Evolutionary conservation across 441 rosid species (phyloP).

Genomic region (Geranium incanum): DNA sequence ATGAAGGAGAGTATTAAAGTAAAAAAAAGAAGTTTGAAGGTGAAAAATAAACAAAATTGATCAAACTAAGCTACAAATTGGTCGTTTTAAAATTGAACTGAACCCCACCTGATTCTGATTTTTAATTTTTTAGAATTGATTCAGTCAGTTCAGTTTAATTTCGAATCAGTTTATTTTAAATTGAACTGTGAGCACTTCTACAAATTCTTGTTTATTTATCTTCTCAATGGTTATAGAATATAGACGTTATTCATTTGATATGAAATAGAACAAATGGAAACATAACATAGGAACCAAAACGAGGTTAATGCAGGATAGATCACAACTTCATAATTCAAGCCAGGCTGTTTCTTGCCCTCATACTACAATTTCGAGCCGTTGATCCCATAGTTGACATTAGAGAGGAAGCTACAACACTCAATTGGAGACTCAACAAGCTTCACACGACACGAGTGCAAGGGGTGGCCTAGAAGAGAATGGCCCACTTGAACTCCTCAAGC

Average conservation of each 20-base stretch:
- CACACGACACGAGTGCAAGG: conserved; percentile 67
- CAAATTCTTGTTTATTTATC: too few relatives aligned
- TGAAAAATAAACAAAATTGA: too few relatives aligned
- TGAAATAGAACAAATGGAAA: conserved; percentile 6
- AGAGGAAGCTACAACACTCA: conserved; percentile 44
- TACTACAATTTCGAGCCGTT: conserved; percentile 51
- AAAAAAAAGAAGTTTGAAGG: too few relatives aligned
- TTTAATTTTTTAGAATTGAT: too few relatives aligned
- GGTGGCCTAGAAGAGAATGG: conserved; percentile 51
- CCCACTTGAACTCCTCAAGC: conserved; percentile 51
- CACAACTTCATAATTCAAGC: conserved; percentile 43
- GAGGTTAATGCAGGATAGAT: conserved; percentile 43
- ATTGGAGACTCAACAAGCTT: conserved; percentile 68
- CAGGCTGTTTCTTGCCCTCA: conserved; percentile 42
- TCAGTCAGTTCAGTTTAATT: too few relatives aligned
- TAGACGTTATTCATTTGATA: conserved; percentile 2
- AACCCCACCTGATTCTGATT: too few relatives aligned
- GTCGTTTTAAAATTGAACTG: too few relatives aligned
- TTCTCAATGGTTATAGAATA: too few relatives aligned
- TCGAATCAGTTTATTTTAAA: too few relatives aligned
- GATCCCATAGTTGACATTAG: conserved; percentile 65
- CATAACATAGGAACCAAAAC: conserved; percentile 9
- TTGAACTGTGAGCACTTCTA: too few relatives aligned
- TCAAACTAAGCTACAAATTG: too few relatives aligned
- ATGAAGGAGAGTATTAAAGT: too few relatives aligned